phyloP scores from a whole-genome alignment of 495 filamentous ascomycete genomes.

The Penicillium psychrofluorescens region DNA sequence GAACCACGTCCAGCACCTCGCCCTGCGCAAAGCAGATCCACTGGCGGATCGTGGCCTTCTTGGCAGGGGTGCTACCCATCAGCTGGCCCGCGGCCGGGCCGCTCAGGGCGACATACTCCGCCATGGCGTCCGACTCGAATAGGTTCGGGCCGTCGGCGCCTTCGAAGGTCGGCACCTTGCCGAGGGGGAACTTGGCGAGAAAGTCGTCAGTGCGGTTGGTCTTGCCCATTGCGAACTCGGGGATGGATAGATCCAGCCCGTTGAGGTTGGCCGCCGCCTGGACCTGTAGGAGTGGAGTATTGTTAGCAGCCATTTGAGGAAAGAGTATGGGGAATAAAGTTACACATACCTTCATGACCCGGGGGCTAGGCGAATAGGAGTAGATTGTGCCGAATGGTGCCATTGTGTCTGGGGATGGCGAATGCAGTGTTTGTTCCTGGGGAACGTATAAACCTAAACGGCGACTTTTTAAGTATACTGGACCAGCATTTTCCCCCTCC shows the following conservation, averaged over 20 bases:
- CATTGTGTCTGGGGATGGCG: slow-evolving; percentile 23
- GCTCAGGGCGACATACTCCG: slow-evolving; percentile 43
- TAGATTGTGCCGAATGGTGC: slow-evolving; percentile 49
- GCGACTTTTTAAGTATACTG: too few species aligned
- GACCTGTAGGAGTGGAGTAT: slow-evolving; percentile 22
- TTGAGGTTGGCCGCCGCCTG: slow-evolving; percentile 47
- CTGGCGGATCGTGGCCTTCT: slow-evolving; percentile 41
- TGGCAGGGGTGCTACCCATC: slow-evolving; percentile 36
- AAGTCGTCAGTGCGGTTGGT: slow-evolving; percentile 46
- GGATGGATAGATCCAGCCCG: slow-evolving; percentile 35
- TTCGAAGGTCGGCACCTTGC: slow-evolving; percentile 54
- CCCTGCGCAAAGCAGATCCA: slow-evolving; percentile 43
- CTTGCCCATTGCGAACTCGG: slow-evolving; percentile 34
- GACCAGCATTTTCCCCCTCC: too few species aligned
- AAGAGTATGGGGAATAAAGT: background rate
- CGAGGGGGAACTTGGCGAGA: slow-evolving; percentile 53
- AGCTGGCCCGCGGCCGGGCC: slow-evolving; percentile 46
- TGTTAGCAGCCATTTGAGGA: background rate
- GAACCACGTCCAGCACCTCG: slow-evolving; percentile 31
- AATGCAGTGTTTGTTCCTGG: too few species aligned
- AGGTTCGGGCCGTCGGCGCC: slow-evolving; percentile 42
- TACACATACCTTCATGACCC: slow-evolving; percentile 41
- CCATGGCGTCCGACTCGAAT: slow-evolving; percentile 50
- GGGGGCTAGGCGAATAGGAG: slow-evolving; percentile 36
- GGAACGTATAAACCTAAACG: too few species aligned